These are phyloP conservation scores for Fusarium tanahbumbuense DNA, from an alignment of 2,329 filamentous ascomycete genomes.

Conservation along the genomic window DNA sequence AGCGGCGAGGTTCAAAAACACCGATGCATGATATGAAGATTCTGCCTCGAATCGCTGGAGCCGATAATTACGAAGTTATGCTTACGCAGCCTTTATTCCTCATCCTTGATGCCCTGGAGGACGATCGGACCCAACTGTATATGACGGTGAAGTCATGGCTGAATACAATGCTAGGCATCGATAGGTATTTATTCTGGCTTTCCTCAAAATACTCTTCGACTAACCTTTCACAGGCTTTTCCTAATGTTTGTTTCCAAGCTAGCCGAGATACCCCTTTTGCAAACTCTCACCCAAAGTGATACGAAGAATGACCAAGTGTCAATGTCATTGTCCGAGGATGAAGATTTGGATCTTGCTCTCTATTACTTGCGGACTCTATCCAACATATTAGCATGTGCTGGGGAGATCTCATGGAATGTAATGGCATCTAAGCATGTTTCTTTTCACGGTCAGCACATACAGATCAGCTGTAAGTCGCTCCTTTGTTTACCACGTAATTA, in stretches of 20 bases:
- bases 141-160: slow-evolving; percentile 86
- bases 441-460: slow-evolving; percentile 45
- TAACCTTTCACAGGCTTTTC: slow-evolving; percentile 62
- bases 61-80: slow-evolving; percentile 76
- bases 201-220: not conserved
- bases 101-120: slow-evolving; percentile 80
- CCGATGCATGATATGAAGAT: slow-evolving; percentile 51
- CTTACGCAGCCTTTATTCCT: slow-evolving; percentile 84
- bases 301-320: slow-evolving; percentile 32
- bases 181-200: slow-evolving; percentile 61
- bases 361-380: slow-evolving; percentile 83
- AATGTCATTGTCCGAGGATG: slow-evolving; percentile 59
- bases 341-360: slow-evolving; percentile 80
- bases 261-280: slow-evolving; percentile 65
- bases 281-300: slow-evolving; percentile 26
- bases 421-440: slow-evolving; percentile 69
- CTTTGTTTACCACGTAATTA: not conserved
- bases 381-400: slow-evolving; percentile 75
- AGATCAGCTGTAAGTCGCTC: slow-evolving; percentile 61
- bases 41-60: slow-evolving; percentile 62
- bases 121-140: slow-evolving; percentile 78
- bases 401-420: slow-evolving; percentile 75
- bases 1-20: slow-evolving; percentile 63
- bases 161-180: slow-evolving; percentile 71
- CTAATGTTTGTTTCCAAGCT: slow-evolving; percentile 70